Base-by-base conservation (phyloP, 1,284 basidiomycete genomes). In the Mrakiaceae sp. region DNA sequence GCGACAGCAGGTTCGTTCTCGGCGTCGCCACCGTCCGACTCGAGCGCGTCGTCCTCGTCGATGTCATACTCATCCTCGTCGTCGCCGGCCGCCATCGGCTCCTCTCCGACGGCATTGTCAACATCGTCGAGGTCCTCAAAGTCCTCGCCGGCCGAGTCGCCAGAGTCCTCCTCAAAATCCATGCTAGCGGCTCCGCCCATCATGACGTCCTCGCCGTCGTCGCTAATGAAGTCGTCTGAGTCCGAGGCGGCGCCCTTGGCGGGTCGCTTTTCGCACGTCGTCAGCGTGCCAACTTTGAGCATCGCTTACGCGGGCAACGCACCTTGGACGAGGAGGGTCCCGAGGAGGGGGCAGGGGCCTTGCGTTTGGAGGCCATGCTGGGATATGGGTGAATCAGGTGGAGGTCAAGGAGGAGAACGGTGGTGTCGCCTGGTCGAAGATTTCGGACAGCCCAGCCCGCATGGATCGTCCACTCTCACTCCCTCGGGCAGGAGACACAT, bases 141-240 rank as follows among this genome's bases (percentile, higher is more conserved):
- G 16, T 68, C 72, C 46, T 70, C 70, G n/a, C 70, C 72, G 3
- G 67, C 70, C 4, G 64, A 70, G 12, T 71, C 70, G 16, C 67
- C 68, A n/a, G 70, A 66, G 10, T 70, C 67, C 10, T 67, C 58
- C 1, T 61, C 64, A 14, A 65, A 65, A 4, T 68, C 62, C 10
- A 59, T 64, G 3, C 59, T 63, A 14, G 59, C 63, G 42, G 49
- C 62, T 3, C 70, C 72, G 8, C 63, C 68, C 14, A 68, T 66
- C 14, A 70, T 64, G 11, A 71, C 66, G 14, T 70, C 71, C 51
- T 71, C 70, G 11, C 61, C 71, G 55, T 73, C 72, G 49, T 72
- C 72, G 27, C 70, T 70, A 54, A 71, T 72, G 53, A 67, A 68
- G 54, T 72, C 70, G 42, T 73, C 68, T 10, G 52, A 59, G 12